phyloP scores from a whole-genome alignment of 164 flowering plant genomes.

The Nymphaea colorata region DNA sequence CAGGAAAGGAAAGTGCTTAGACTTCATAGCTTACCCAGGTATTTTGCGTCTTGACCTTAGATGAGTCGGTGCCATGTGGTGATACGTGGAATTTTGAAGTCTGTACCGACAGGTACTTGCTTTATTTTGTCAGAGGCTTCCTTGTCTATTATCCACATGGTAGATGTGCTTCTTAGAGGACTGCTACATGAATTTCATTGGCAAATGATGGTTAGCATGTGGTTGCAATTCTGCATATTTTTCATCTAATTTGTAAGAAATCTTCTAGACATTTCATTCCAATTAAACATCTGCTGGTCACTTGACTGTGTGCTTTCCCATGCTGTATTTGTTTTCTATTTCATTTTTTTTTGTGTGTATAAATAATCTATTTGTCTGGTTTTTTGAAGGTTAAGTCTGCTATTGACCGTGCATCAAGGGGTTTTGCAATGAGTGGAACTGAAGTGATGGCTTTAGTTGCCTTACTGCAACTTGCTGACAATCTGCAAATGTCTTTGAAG shows the following conservation, averaged over 20 bases:
- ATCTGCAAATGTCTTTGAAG: slow-evolving; percentile 50
- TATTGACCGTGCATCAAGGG: slow-evolving; percentile 40
- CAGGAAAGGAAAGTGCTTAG: too few species aligned
- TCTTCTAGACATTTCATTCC: neutral
- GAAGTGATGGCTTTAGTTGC: slow-evolving; percentile 62
- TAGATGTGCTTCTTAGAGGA: too few species aligned
- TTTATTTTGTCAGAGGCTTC: too few species aligned
- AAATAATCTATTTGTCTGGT: neutral
- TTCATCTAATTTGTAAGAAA: neutral
- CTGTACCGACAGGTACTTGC: too few species aligned
- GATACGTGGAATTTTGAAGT: too few species aligned
- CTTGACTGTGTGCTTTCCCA: neutral
- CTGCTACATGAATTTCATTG: neutral
- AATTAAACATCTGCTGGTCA: neutral
- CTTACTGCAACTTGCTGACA: slow-evolving; percentile 41
- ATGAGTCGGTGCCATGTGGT: too few species aligned
- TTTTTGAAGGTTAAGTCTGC: slow-evolving; percentile 64
- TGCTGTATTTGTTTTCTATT: neutral
- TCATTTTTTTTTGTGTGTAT: neutral
- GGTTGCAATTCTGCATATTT: neutral
- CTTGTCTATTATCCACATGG: too few species aligned
- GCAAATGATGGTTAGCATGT: neutral
- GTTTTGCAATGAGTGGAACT: slow-evolving; percentile 35
- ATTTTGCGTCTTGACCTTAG: too few species aligned
- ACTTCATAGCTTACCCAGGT: too few species aligned